Conservation (phyloP, 306 rosid species). For the Bauhinia variegata region DNA sequence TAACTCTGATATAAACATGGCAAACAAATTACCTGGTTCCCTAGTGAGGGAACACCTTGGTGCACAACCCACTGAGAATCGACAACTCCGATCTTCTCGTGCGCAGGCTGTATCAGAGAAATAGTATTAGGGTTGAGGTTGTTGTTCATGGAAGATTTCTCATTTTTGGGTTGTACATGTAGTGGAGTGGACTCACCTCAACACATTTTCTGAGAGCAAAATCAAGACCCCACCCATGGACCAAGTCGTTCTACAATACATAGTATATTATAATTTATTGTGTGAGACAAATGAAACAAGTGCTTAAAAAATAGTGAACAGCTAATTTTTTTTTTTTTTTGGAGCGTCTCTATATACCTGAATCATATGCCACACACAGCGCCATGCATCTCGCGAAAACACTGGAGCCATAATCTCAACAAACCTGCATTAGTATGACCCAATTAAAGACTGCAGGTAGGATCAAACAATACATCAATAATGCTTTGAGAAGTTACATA, state of each 20-base stretch:
- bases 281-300: slow-evolving; percentile 9
- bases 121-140: slow-evolving; percentile 20
- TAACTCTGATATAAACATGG: neutral
- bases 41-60: slow-evolving; percentile 90
- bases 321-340: slow-evolving; percentile 4
- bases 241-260: slow-evolving; percentile 82
- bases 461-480: slow-evolving; percentile 6
- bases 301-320: slow-evolving; percentile 22
- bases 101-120: slow-evolving; percentile 75
- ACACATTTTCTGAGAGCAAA: slow-evolving; percentile 94
- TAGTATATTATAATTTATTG: slow-evolving; percentile 7
- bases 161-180: no score
- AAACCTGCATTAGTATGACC: slow-evolving; percentile 57
- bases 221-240: slow-evolving; percentile 99
- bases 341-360: slow-evolving; percentile 51
- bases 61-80: slow-evolving; percentile 97
- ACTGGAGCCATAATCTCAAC: slow-evolving; percentile 99
- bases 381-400: slow-evolving; percentile 97
- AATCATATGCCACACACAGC: slow-evolving; percentile 97
- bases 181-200: slow-evolving; percentile 73
- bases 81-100: slow-evolving; percentile 97
- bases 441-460: slow-evolving; percentile 19
- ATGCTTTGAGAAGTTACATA: slow-evolving; percentile 44
- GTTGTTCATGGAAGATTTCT: slow-evolving; percentile 1
- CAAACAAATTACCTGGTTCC: slow-evolving; percentile 69